Evolutionary conservation across 768 basidiomycete genomes (phyloP).

Genomic region (Termitomyces titanicus): DNA sequence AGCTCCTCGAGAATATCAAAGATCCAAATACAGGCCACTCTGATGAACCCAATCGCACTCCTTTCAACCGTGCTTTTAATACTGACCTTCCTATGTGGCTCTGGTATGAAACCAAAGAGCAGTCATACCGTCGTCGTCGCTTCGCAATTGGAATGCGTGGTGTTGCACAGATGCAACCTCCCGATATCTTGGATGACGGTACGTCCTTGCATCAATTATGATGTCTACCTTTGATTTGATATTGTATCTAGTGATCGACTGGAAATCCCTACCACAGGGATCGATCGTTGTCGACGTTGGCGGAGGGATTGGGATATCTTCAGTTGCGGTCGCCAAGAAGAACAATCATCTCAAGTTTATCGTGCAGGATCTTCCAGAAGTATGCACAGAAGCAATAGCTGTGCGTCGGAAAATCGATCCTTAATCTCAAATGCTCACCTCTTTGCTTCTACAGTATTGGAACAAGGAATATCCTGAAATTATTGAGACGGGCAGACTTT

Average conservation of each 20-base stretch:
- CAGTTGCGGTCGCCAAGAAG: conserved; percentile 17
- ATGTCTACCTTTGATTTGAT: too few relatives aligned
- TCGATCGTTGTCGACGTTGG: conserved; percentile 26
- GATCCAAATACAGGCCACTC: conserved; percentile 20
- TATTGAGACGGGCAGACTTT: background rate
- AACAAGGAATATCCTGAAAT: too few relatives aligned
- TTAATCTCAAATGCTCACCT: background rate
- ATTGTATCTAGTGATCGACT: conserved; percentile 25
- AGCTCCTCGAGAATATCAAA: conserved; percentile 22
- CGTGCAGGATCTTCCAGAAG: conserved; percentile 23
- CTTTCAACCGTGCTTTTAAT: conserved; percentile 5
- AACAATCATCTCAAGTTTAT: too few relatives aligned
- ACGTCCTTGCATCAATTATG: too few relatives aligned
- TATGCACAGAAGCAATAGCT: conserved; percentile 13
- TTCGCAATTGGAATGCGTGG: background rate
- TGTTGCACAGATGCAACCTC: background rate
- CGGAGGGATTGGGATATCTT: too few relatives aligned
- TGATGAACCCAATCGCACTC: conserved; percentile 12
- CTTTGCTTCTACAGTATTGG: background rate
- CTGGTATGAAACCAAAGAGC: background rate
- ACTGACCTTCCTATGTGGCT: background rate
- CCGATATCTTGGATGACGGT: background rate
- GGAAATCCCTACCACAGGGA: conserved; percentile 17
- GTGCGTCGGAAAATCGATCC: background rate
- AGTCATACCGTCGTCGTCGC: too few relatives aligned